phyloP scores from a whole-genome alignment of 2,329 filamentous ascomycete genomes.

The Xylariaceae sp. region DNA sequence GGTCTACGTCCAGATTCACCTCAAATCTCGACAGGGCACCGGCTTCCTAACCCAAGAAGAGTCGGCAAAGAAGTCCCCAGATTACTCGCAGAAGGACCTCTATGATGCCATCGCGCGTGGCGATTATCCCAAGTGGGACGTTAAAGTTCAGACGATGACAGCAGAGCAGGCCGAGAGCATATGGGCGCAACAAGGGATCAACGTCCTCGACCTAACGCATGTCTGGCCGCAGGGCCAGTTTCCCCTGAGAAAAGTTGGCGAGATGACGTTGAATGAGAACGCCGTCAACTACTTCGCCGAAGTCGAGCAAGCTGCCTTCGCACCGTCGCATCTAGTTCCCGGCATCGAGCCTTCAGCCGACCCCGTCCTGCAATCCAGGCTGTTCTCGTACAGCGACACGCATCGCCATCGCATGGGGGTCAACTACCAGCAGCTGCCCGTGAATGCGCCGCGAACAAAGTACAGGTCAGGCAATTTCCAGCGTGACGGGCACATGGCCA shows the following conservation, averaged over 20 bases:
- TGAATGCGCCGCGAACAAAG: slow-evolving; percentile 45
- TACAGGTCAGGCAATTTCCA: slow-evolving; percentile 58
- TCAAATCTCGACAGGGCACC: slow-evolving; percentile 57
- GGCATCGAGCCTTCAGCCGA: slow-evolving; percentile 66
- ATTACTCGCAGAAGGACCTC: slow-evolving; percentile 58
- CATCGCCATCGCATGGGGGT: slow-evolving; percentile 52
- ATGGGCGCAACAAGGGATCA: slow-evolving; percentile 55
- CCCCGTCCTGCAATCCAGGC: slow-evolving; percentile 61
- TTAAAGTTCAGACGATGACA: slow-evolving; percentile 58
- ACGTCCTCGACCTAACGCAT: slow-evolving; percentile 65
- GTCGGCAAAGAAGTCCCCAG: slow-evolving; percentile 54
- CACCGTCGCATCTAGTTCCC: slow-evolving; percentile 59
- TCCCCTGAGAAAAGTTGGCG: slow-evolving; percentile 55
- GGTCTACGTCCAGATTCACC: slow-evolving; percentile 60
- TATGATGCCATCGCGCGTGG: slow-evolving; percentile 57
- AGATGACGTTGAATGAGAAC: slow-evolving; percentile 60
- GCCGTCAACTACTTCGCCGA: slow-evolving; percentile 63
- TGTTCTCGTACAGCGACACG: slow-evolving; percentile 67
- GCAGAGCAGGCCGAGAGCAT: slow-evolving; percentile 42
- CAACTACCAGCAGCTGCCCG: slow-evolving; percentile 55
- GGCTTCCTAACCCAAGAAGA: slow-evolving; percentile 55
- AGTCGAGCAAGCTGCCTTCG: slow-evolving; percentile 65
- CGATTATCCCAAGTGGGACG: slow-evolving; percentile 57
- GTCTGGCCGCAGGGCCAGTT: slow-evolving; percentile 61
- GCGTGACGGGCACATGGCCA: slow-evolving; percentile 65